Percentiles rank a stretch among this genome's conserved stretches.
Conservation (phyloP, 1,284 basidiomycete species). For the Moesziomyces aphidis region DNA sequence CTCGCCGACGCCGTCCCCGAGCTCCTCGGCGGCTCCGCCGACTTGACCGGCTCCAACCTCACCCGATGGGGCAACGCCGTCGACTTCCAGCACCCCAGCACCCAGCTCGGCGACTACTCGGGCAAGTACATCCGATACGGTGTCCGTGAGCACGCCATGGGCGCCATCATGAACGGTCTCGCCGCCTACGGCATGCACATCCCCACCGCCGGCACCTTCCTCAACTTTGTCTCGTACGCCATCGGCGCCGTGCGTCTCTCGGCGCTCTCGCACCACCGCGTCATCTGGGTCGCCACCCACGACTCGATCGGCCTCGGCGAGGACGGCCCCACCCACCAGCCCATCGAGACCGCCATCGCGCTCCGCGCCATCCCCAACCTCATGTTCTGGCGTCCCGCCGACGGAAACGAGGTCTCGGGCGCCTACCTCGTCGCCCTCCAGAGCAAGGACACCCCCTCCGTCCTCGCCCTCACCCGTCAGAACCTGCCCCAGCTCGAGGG, state of each 20-base stretch:
- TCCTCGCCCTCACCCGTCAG: slow-evolving; percentile 85
- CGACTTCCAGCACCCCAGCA: slow-evolving; percentile 88
- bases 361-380: slow-evolving; percentile 90
- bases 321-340: slow-evolving; percentile 96
- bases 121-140: slow-evolving; percentile 95
- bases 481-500: slow-evolving; percentile 92
- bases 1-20: slow-evolving; percentile 83
- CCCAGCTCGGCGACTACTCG: slow-evolving; percentile 84
- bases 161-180: slow-evolving; percentile 91
- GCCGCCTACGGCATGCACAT: slow-evolving; percentile 86
- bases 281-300: slow-evolving; percentile 87
- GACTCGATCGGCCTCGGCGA: slow-evolving; percentile 73
- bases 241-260: slow-evolving; percentile 91
- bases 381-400: slow-evolving; percentile 78
- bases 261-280: slow-evolving; percentile 87
- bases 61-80: slow-evolving; percentile 81
- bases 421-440: slow-evolving; percentile 84
- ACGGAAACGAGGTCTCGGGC: slow-evolving; percentile 93
- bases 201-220: slow-evolving; percentile 72
- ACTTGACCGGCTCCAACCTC: slow-evolving; percentile 91
- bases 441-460: slow-evolving; percentile 81
- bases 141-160: slow-evolving; percentile 97
- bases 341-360: slow-evolving; percentile 86
- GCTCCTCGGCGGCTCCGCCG: slow-evolving; percentile 83
- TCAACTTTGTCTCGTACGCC: slow-evolving; percentile 93